These are phyloP conservation scores for Glaciozyma martinii DNA, from an alignment of 768 basidiomycete species.

Conservation along the genomic window DNA sequence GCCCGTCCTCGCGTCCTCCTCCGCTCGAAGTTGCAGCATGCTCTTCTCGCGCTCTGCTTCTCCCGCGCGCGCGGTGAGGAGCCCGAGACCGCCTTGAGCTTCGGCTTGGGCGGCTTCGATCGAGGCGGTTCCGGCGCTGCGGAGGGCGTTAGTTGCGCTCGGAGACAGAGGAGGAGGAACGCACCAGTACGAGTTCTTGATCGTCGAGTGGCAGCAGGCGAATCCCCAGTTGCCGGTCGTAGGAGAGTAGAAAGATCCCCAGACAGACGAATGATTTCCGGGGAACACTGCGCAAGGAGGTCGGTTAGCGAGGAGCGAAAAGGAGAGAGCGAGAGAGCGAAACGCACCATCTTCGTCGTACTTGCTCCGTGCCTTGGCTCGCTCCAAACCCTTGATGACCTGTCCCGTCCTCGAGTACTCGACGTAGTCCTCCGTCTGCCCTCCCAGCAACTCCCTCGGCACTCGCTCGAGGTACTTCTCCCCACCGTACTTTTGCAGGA, in stretches of 20 bases:
- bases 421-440: conserved; percentile 94
- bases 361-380: conserved; percentile 76
- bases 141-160: background rate
- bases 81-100: conserved; percentile 2
- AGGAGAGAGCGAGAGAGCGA: conserved; percentile 6
- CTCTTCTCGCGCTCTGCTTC: conserved; percentile 66
- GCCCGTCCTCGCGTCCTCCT: conserved; percentile 50
- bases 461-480: conserved; percentile 79
- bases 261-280: conserved; percentile 91
- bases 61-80: conserved; percentile 1
- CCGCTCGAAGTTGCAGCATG: conserved; percentile 59
- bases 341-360: conserved; percentile 89
- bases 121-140: conserved; percentile 23
- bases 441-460: conserved; percentile 85
- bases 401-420: conserved; percentile 91
- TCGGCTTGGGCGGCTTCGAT: conserved; percentile 21
- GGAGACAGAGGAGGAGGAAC: background rate
- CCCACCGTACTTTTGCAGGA: conserved; percentile 87
- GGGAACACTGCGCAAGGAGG: conserved; percentile 53
- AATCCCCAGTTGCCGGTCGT: conserved; percentile 76
- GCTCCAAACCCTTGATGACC: conserved; percentile 82
- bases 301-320: conserved; percentile 1
- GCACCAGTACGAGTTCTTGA: conserved; percentile 39
- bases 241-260: conserved; percentile 89
- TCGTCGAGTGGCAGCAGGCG: conserved; percentile 86